These are phyloP conservation scores for Rhodotorula sp. DNA, from an alignment of 1,284 basidiomycete species.

Conservation along the genomic window DNA sequence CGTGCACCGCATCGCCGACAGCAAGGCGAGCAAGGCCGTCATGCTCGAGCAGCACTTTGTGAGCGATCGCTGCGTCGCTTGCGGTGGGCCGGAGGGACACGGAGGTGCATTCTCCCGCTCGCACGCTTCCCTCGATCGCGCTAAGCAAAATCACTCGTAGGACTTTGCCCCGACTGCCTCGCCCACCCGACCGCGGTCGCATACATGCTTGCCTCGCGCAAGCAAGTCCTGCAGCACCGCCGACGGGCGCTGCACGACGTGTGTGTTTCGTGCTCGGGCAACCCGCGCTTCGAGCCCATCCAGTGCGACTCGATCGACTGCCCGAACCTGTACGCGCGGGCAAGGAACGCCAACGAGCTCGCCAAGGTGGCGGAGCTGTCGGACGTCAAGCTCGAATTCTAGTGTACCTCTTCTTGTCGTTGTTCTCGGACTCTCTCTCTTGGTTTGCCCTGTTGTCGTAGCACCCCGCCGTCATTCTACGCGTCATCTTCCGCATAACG, in stretches of 20 bases:
- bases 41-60: slow-evolving; percentile 44
- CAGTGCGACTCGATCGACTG: slow-evolving; percentile 82
- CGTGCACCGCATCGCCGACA: neutral
- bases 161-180: slow-evolving; percentile 68
- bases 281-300: slow-evolving; percentile 63
- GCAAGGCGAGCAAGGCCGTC: slow-evolving; percentile 1
- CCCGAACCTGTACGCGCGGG: slow-evolving; percentile 49
- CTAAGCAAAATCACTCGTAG: slow-evolving; percentile 51
- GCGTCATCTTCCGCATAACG: neutral
- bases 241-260: slow-evolving; percentile 50
- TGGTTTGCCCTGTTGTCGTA: neutral
- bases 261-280: slow-evolving; percentile 69
- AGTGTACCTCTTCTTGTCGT: neutral
- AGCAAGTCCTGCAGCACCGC: slow-evolving; percentile 60
- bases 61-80: slow-evolving; percentile 44
- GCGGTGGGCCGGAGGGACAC: slow-evolving; percentile 32
- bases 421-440: neutral
- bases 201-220: slow-evolving; percentile 62
- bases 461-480: neutral
- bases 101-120: slow-evolving; percentile 11
- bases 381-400: neutral
- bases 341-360: slow-evolving; percentile 22
- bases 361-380: slow-evolving; percentile 3
- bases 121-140: neutral
- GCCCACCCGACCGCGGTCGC: slow-evolving; percentile 61